Evolutionary conservation across 2,329 filamentous ascomycete genomes (phyloP).

Genomic region (Nigrospora sphaerica): DNA sequence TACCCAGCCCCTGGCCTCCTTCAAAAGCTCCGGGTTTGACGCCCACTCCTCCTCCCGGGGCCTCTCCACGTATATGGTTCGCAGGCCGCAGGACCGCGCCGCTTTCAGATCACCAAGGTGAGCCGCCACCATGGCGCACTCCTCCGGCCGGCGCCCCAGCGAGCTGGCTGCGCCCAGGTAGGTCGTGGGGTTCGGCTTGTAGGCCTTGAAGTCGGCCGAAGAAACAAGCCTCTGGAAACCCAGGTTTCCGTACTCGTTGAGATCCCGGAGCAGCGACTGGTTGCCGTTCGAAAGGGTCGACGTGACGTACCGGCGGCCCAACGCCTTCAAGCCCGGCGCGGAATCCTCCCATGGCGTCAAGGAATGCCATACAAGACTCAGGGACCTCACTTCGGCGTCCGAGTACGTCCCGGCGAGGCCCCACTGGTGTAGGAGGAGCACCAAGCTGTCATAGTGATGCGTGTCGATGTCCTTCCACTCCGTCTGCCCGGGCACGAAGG

Average conservation of each 20-base stretch:
- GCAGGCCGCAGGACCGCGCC: constrained; percentile 56
- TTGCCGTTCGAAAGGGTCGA: constrained; percentile 74
- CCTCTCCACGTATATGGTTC: constrained; percentile 69
- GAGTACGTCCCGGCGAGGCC: constrained; percentile 52
- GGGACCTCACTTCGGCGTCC: constrained; percentile 53
- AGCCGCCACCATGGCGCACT: constrained; percentile 73
- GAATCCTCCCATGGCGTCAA: constrained; percentile 65
- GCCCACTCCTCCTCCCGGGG: constrained; percentile 57
- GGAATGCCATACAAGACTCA: constrained; percentile 66
- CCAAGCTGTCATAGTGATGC: constrained; percentile 60
- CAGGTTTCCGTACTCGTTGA: constrained; percentile 50
- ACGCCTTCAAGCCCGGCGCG: constrained; percentile 42
- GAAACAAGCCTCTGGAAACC: constrained; percentile 58
- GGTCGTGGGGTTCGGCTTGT: constrained; percentile 63
- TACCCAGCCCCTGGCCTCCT: constrained; percentile 51
- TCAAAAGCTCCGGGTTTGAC: constrained; percentile 39
- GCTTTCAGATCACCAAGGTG: constrained; percentile 64
- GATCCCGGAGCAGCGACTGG: constrained; percentile 55
- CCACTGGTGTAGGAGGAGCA: constrained; percentile 48
- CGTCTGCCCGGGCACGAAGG: constrained; percentile 38
- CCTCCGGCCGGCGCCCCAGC: constrained; percentile 46
- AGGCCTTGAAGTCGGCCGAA: constrained; percentile 63
- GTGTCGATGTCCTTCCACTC: constrained; percentile 65
- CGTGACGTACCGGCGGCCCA: constrained; percentile 49
- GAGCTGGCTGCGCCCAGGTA: constrained; percentile 61